These are phyloP conservation scores for Kwoniella botswanensis DNA, from an alignment of 768 basidiomycete genomes.

Conservation along the genomic window DNA sequence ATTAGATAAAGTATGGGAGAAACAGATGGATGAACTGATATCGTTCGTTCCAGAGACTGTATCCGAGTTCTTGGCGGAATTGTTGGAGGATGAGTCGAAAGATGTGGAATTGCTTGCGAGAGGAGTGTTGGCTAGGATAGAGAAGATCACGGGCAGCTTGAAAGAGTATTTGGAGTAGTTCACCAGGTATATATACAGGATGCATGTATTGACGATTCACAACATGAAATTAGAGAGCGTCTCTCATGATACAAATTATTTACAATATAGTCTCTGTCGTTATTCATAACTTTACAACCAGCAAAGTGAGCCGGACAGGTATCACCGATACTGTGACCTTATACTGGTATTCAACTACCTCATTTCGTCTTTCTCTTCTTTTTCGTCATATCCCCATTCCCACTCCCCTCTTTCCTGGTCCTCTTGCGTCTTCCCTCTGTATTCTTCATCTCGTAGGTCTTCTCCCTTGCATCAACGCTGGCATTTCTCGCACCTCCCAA, in stretches of 20 bases:
- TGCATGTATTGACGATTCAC: not conserved
- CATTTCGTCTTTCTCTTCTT: no score
- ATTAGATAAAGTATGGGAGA: slow-evolving; percentile 74
- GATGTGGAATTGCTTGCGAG: slow-evolving; percentile 73
- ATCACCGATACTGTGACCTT: not conserved
- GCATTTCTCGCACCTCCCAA: no score
- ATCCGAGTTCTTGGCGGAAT: slow-evolving; percentile 53
- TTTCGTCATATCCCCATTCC: no score
- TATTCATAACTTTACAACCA: not conserved
- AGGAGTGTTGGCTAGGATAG: slow-evolving; percentile 53
- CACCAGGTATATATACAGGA: not conserved
- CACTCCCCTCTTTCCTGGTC: no score
- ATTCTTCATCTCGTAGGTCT: no score
- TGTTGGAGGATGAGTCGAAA: slow-evolving; percentile 75
- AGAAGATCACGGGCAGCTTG: slow-evolving; percentile 52
- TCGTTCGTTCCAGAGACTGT: slow-evolving; percentile 78
- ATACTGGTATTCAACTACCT: not conserved
- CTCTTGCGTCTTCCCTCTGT: no score
- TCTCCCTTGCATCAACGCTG: no score
- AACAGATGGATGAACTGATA: slow-evolving; percentile 77
- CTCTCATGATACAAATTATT: not conserved
- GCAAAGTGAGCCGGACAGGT: not conserved
- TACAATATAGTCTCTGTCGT: not conserved
- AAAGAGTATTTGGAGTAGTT: slow-evolving; percentile 55
- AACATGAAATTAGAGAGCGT: not conserved